Conservation (phyloP, 305 asterid species). For the Andrographis paniculata region DNA sequence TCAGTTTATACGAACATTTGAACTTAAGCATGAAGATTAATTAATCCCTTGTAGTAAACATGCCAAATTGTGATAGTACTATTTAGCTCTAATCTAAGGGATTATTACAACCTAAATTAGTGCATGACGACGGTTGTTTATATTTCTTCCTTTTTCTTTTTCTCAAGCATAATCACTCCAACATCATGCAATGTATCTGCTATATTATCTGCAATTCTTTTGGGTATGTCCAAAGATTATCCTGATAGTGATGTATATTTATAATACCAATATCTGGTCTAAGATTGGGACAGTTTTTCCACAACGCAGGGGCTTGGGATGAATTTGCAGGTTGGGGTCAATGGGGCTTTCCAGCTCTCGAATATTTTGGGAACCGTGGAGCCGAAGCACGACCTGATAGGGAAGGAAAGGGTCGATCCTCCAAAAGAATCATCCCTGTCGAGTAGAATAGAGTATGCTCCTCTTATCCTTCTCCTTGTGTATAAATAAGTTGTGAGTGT, state of each 20-base stretch:
- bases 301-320: constrained; percentile 21
- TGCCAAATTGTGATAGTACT: too few relatives aligned
- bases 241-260: neutral
- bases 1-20: neutral
- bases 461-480: too few relatives aligned
- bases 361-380: constrained; percentile 28
- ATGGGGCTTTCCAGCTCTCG: constrained; percentile 42
- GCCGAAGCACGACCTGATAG: constrained; percentile 25
- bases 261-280: neutral
- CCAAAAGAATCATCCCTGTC: constrained; percentile 39
- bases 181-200: too few relatives aligned
- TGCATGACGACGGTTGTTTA: too few relatives aligned
- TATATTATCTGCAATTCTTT: too few relatives aligned
- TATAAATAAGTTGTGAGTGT: too few relatives aligned
- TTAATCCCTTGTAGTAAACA: too few relatives aligned
- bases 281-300: neutral
- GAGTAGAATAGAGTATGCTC: constrained; percentile 25
- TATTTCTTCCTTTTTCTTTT: too few relatives aligned
- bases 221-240: too few relatives aligned
- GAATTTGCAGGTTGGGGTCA: constrained; percentile 33
- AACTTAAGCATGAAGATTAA: neutral
- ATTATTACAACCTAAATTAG: too few relatives aligned
- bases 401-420: constrained; percentile 21
- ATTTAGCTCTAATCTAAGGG: too few relatives aligned
- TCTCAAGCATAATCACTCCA: too few relatives aligned